Conservation (phyloP, 805 yeast species). For the Candida nonsorbophila region DNA sequence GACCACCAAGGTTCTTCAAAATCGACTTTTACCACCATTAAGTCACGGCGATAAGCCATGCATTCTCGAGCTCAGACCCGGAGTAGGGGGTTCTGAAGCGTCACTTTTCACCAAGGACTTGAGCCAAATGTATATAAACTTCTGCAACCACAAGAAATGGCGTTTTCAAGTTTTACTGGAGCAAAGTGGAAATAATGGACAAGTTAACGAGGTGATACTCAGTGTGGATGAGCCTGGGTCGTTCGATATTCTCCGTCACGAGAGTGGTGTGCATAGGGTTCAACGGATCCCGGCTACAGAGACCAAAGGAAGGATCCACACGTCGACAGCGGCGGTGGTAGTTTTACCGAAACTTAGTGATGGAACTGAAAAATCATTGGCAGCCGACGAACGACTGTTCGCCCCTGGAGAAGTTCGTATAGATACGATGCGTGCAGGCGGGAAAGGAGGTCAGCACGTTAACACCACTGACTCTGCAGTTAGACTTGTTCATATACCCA, state of each 20-base stretch:
- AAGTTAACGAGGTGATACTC: slow-evolving; percentile 73
- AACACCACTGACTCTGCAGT: slow-evolving; percentile 98
- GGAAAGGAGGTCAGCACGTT: slow-evolving; percentile 98
- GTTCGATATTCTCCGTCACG: slow-evolving; percentile 67
- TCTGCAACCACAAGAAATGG: slow-evolving; percentile 67
- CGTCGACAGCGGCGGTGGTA: slow-evolving; percentile 93
- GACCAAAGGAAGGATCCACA: slow-evolving; percentile 88
- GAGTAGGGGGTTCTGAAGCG: slow-evolving; percentile 95
- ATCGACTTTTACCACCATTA: slow-evolving; percentile 67
- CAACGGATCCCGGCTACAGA: slow-evolving; percentile 94
- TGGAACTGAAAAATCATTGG: slow-evolving; percentile 42
- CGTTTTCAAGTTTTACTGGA: slow-evolving; percentile 52
- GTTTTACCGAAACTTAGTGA: slow-evolving; percentile 79
- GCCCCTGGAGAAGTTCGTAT: slow-evolving; percentile 84
- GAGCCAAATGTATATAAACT: slow-evolving; percentile 73
- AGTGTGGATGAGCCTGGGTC: slow-evolving; percentile 70
- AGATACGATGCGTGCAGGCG: slow-evolving; percentile 96
- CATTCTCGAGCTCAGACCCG: slow-evolving; percentile 83
- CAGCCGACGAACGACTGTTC: slow-evolving; percentile 61
- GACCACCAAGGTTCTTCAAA: slow-evolving; percentile 44
- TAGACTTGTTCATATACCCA: slow-evolving; percentile 83
- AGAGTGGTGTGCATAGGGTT: slow-evolving; percentile 95
- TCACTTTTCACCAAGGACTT: slow-evolving; percentile 79
- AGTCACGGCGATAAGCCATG: slow-evolving; percentile 74
- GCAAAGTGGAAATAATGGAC: slow-evolving; percentile 52